Conservation (phyloP, 2,329 filamentous ascomycete genomes). For the Arthrinium puccinioides region DNA sequence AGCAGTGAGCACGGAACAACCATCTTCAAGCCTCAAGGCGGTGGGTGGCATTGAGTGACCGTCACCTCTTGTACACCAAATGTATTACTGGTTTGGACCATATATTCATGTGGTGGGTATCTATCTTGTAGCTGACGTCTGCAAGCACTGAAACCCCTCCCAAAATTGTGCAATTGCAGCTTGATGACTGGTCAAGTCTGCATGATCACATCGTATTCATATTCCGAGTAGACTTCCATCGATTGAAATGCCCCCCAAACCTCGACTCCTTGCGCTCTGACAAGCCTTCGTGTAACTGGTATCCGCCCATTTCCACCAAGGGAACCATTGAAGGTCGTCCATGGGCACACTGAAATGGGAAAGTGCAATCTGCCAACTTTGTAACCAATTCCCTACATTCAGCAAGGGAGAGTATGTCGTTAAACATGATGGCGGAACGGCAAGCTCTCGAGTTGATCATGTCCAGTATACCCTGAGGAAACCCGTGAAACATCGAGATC, state of each 20-base stretch:
- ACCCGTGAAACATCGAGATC: conserved; percentile 57
- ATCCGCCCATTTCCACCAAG: conserved; percentile 42
- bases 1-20: no score
- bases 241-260: not conserved
- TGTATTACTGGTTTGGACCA: no score
- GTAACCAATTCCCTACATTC: conserved; percentile 54
- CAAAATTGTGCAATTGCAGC: no score
- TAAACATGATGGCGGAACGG: conserved; percentile 80
- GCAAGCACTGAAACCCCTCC: no score
- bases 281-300: not conserved
- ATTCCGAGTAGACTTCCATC: no score
- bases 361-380: conserved; percentile 53
- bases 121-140: no score
- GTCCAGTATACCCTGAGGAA: conserved; percentile 69
- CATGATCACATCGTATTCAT: no score
- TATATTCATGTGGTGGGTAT: no score
- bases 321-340: conserved; percentile 62
- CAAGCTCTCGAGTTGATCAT: conserved; percentile 71
- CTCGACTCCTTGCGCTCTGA: not conserved
- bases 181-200: no score
- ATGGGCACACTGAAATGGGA: conserved; percentile 81
- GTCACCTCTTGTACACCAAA: no score
- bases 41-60: no score
- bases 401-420: conserved; percentile 52
- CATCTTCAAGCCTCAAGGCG: no score